phyloP scores from a whole-genome alignment of 495 filamentous ascomycete genomes.

The Podospora pseudocomata region DNA sequence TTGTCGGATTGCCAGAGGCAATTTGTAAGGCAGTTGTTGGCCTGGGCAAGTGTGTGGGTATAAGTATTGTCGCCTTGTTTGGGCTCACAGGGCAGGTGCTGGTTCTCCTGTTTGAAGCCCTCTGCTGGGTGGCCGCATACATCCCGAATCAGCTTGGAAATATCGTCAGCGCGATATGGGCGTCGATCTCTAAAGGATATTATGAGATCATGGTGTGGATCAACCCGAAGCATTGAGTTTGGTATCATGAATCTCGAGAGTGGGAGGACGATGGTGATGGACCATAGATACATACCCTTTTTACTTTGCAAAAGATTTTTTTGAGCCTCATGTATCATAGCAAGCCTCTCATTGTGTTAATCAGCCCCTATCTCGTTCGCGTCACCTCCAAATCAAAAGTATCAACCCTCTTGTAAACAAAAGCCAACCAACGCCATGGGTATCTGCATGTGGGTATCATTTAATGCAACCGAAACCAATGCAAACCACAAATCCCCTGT shows the following conservation, averaged over 20 bases:
- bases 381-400: not conserved
- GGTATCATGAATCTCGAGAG: not conserved
- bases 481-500: not conserved
- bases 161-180: constrained; percentile 31
- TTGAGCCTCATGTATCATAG: not conserved
- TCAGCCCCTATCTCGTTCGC: not conserved
- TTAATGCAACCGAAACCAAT: not conserved
- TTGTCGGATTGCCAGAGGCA: constrained; percentile 32
- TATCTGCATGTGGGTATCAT: not conserved
- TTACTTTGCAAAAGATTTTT: not conserved
- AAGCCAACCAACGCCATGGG: not conserved
- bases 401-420: not conserved
- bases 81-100: constrained; percentile 31
- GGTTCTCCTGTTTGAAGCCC: constrained; percentile 24
- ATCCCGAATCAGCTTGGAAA: constrained; percentile 36
- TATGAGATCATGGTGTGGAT: constrained; percentile 42
- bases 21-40: constrained; percentile 26
- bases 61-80: constrained; percentile 30
- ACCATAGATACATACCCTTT: not conserved
- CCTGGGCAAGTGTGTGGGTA: constrained; percentile 24
- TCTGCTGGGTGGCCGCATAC: constrained; percentile 31
- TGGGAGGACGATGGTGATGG: not conserved
- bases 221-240: constrained; percentile 37
- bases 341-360: not conserved
- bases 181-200: constrained; percentile 33